Percentiles rank a stretch among this genome's conserved stretches.
phyloP scores from a whole-genome alignment of 352 stramenopile species.

The Globisporangium spiculum region DNA sequence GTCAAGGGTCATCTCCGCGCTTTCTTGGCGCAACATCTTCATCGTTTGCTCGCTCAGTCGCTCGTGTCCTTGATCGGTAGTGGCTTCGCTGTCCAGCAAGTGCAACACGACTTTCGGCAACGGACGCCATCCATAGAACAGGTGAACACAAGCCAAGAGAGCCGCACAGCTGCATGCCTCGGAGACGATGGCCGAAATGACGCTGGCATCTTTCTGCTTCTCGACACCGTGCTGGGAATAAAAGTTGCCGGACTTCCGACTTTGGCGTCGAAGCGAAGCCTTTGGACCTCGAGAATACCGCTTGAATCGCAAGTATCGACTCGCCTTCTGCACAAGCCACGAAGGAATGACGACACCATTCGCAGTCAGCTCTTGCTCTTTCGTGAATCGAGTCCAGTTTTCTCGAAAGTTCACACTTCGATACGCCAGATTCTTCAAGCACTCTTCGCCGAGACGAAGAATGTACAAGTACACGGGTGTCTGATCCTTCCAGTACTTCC shows the following conservation, averaged over 20 bases:
- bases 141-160: slow-evolving; percentile 70
- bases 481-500: slow-evolving; percentile 73
- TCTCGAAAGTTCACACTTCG: slow-evolving; percentile 79
- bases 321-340: slow-evolving; percentile 76
- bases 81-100: slow-evolving; percentile 34
- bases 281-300: slow-evolving; percentile 72
- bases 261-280: slow-evolving; percentile 45
- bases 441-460: slow-evolving; percentile 78
- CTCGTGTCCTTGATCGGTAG: slow-evolving; percentile 12
- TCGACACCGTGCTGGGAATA: slow-evolving; percentile 75
- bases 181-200: slow-evolving; percentile 69
- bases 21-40: slow-evolving; percentile 34
- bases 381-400: slow-evolving; percentile 57
- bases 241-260: slow-evolving; percentile 72
- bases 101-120: slow-evolving; percentile 71
- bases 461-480: slow-evolving; percentile 82
- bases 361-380: slow-evolving; percentile 42
- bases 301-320: slow-evolving; percentile 84
- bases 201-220: slow-evolving; percentile 50
- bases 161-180: slow-evolving; percentile 78
- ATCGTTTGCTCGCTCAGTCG: slow-evolving; percentile 37
- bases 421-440: slow-evolving; percentile 71
- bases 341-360: slow-evolving; percentile 36
- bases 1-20: slow-evolving; percentile 46
- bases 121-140: slow-evolving; percentile 73